Evolutionary conservation across 1,139 yeast species (phyloP).

Genomic region (Citeromyces hawaiiensis): DNA sequence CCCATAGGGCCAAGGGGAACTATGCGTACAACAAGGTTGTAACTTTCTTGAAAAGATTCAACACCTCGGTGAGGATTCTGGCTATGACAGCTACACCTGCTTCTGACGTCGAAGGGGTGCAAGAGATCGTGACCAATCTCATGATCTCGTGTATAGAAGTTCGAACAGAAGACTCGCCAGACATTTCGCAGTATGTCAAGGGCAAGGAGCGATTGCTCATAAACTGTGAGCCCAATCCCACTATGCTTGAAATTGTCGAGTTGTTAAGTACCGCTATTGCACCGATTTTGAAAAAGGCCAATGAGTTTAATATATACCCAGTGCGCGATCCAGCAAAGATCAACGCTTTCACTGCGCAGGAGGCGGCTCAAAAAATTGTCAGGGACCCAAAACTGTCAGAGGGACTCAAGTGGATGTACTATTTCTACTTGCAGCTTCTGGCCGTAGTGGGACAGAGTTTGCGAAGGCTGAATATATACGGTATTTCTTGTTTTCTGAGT

Average conservation of each 20-base stretch:
- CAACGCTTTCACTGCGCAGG: conserved; percentile 62
- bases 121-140: conserved; percentile 64
- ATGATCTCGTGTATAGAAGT: conserved; percentile 69
- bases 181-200: conserved; percentile 70
- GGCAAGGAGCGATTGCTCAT: conserved; percentile 49
- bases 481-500: conserved; percentile 61
- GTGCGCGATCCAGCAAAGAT: conserved; percentile 53
- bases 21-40: conserved; percentile 83
- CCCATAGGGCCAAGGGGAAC: conserved; percentile 85
- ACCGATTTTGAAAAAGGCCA: conserved; percentile 55
- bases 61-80: conserved; percentile 54
- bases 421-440: conserved; percentile 44
- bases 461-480: conserved; percentile 64
- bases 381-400: conserved; percentile 42
- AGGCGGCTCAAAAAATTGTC: conserved; percentile 45
- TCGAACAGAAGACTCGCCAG: conserved; percentile 74
- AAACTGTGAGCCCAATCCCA: conserved; percentile 36
- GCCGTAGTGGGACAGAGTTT: conserved; percentile 67
- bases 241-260: conserved; percentile 36
- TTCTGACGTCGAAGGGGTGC: conserved; percentile 76
- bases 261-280: conserved; percentile 44
- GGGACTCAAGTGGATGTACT: conserved; percentile 62
- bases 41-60: conserved; percentile 46
- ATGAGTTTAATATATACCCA: conserved; percentile 46
- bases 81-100: conserved; percentile 97